Evolutionary conservation across 495 filamentous ascomycete genomes (phyloP).

Genomic region (Acidiella bohemica): DNA sequence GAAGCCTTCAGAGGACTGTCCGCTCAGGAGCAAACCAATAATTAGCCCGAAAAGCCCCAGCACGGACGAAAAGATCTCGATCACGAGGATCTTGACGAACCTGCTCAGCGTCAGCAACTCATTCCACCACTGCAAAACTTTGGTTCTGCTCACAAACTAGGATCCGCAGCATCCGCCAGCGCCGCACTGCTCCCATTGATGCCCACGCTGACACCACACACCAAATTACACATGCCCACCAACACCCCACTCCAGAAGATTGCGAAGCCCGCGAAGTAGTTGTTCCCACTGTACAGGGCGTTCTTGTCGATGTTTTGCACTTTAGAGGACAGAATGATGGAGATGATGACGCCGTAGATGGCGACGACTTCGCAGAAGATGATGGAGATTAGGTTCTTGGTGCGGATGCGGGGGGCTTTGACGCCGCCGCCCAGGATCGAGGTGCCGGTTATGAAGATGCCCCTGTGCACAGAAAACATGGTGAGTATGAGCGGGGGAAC

Average conservation of each 20-base stretch:
- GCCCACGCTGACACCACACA: constrained; percentile 92
- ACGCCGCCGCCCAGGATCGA: constrained; percentile 96
- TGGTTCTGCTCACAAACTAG: constrained; percentile 54
- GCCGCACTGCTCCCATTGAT: constrained; percentile 97
- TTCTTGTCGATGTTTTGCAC: constrained; percentile 43
- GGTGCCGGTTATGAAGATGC: constrained; percentile 97
- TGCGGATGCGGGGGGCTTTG: constrained; percentile 87
- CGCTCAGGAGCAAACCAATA: constrained; percentile 73
- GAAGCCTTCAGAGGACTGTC: too few species aligned
- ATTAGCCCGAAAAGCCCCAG: constrained; percentile 97
- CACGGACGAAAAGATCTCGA: constrained; percentile 99
- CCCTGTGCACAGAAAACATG: too few species aligned
- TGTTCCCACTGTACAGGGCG: constrained; percentile 46
- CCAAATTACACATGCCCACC: constrained; percentile 85
- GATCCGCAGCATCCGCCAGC: constrained; percentile 87
- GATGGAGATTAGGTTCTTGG: constrained; percentile 98
- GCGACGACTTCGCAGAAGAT: constrained; percentile 99
- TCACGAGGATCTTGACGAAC: constrained; percentile 97
- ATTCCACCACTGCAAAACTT: constrained; percentile 17
- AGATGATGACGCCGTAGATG: constrained; percentile 99
- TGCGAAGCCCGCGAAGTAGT: constrained; percentile 92
- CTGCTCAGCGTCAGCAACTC: constrained; percentile 32
- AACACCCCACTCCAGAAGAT: constrained; percentile 93
- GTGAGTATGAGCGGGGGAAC: too few species aligned
- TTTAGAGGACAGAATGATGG: constrained; percentile 91